These are phyloP conservation scores for Solioccasus polychromus DNA, from an alignment of 768 basidiomycete genomes.

Conservation along the genomic window DNA sequence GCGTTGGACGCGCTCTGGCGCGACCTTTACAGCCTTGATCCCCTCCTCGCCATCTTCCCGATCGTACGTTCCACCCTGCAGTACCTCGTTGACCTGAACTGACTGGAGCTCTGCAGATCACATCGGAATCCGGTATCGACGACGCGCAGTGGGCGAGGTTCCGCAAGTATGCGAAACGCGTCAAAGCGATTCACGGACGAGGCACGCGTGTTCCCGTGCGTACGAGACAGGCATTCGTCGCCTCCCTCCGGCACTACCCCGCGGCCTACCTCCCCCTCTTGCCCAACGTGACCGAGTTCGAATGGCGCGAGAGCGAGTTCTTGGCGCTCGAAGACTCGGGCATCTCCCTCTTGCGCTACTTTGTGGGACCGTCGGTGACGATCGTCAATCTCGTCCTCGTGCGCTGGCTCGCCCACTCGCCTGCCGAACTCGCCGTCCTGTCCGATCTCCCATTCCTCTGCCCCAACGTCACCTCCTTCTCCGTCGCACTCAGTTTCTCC, in stretches of 20 bases:
- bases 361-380: constrained; percentile 12
- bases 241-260: constrained; percentile 10
- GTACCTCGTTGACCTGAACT: not conserved
- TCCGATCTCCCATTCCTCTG: constrained; percentile 15
- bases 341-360: constrained; percentile 13
- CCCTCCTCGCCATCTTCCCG: constrained; percentile 8
- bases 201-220: not conserved
- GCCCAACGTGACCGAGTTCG: constrained; percentile 16
- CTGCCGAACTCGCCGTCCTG: constrained; percentile 11
- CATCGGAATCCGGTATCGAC: not conserved
- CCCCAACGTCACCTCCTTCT: constrained; percentile 21
- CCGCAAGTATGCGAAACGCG: constrained; percentile 21
- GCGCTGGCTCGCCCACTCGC: constrained; percentile 11
- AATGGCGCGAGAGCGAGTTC: constrained; percentile 14
- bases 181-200: constrained; percentile 11
- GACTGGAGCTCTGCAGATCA: constrained; percentile 1
- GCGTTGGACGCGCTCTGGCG: constrained; percentile 14
- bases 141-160: constrained; percentile 19
- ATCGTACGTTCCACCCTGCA: not conserved
- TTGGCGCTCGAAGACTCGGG: constrained; percentile 3
- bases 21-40: constrained; percentile 9
- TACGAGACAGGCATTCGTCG: constrained; percentile 2
- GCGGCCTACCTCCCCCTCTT: constrained; percentile 17
- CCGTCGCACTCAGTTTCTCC: constrained; percentile 2
- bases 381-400: constrained; percentile 10